Conservation (phyloP, 1,284 basidiomycete species). For the Austroboletus niveus region DNA sequence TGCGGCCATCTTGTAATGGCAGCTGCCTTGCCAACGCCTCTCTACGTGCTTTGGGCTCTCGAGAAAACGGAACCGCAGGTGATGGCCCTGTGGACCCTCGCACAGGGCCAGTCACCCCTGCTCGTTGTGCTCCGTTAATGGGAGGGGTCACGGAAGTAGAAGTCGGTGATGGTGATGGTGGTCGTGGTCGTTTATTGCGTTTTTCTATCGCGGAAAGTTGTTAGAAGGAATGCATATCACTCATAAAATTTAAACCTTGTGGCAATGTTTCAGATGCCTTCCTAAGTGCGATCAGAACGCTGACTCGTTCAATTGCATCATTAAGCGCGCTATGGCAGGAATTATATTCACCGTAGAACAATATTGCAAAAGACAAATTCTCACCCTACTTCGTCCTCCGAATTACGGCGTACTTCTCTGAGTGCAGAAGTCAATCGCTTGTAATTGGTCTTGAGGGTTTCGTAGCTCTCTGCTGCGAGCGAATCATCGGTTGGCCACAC, state of each 20-base stretch:
- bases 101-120: constrained; percentile 44
- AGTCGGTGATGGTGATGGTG: constrained; percentile 59
- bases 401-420: constrained; percentile 55
- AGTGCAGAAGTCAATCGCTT: constrained; percentile 61
- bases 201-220: constrained; percentile 47
- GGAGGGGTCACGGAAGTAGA: constrained; percentile 39
- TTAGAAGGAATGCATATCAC: neutral
- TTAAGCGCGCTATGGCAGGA: constrained; percentile 56
- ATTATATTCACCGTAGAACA: constrained; percentile 12
- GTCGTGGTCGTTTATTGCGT: constrained; percentile 70
- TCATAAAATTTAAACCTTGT: constrained; percentile 45
- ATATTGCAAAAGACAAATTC: constrained; percentile 18
- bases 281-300: constrained; percentile 66
- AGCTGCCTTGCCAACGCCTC: constrained; percentile 60
- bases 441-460: constrained; percentile 58
- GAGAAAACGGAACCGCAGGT: constrained; percentile 51
- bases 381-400: constrained; percentile 66
- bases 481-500: constrained; percentile 71
- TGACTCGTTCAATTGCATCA: constrained; percentile 64
- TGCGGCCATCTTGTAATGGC: constrained; percentile 67
- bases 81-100: constrained; percentile 57
- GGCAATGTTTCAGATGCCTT: constrained; percentile 60
- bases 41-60: constrained; percentile 62
- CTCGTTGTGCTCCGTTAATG: constrained; percentile 39
- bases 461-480: constrained; percentile 63